These are phyloP conservation scores for Aspergillus sp. DNA, from an alignment of 2,329 filamentous ascomycete genomes.

Conservation along the genomic window DNA sequence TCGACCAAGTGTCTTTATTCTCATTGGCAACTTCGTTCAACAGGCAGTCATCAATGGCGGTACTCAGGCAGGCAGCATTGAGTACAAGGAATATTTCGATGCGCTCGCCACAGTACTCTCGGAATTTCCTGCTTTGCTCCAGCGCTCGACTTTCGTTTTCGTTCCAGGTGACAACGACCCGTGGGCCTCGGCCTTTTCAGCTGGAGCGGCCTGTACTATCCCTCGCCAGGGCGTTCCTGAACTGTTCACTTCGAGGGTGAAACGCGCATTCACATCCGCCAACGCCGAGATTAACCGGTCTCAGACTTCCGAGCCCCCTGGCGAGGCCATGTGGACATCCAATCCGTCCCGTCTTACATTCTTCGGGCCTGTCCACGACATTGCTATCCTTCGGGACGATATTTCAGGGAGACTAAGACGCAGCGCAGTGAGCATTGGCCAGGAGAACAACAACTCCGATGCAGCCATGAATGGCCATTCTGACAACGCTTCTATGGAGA, in stretches of 20 bases:
- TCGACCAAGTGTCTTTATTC: conserved; percentile 73
- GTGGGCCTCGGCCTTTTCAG: conserved; percentile 81
- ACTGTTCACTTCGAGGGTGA: conserved; percentile 83
- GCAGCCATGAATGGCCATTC: conserved; percentile 27
- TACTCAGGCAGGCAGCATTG: conserved; percentile 76
- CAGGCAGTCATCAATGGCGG: conserved; percentile 61
- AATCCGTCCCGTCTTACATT: conserved; percentile 80
- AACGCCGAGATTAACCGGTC: conserved; percentile 64
- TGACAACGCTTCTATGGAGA: conserved; percentile 7
- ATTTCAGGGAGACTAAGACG: conserved; percentile 75
- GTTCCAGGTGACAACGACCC: conserved; percentile 96
- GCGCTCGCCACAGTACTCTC: conserved; percentile 75
- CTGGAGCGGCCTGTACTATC: conserved; percentile 46
- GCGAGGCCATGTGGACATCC: conserved; percentile 80
- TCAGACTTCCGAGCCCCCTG: conserved; percentile 53
- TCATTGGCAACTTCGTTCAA: conserved; percentile 79
- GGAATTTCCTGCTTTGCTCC: conserved; percentile 78
- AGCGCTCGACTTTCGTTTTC: conserved; percentile 80
- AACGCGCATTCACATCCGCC: conserved; percentile 73
- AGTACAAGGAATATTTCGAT: conserved; percentile 97
- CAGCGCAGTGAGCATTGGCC: conserved; percentile 68
- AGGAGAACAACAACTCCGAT: conserved; percentile 20
- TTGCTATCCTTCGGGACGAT: conserved; percentile 85
- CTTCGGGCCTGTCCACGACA: conserved; percentile 84
- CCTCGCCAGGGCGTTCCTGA: conserved; percentile 65